These are phyloP conservation scores for Trichosporon faecale DNA, from an alignment of 1,284 basidiomycete genomes.

Conservation along the genomic window DNA sequence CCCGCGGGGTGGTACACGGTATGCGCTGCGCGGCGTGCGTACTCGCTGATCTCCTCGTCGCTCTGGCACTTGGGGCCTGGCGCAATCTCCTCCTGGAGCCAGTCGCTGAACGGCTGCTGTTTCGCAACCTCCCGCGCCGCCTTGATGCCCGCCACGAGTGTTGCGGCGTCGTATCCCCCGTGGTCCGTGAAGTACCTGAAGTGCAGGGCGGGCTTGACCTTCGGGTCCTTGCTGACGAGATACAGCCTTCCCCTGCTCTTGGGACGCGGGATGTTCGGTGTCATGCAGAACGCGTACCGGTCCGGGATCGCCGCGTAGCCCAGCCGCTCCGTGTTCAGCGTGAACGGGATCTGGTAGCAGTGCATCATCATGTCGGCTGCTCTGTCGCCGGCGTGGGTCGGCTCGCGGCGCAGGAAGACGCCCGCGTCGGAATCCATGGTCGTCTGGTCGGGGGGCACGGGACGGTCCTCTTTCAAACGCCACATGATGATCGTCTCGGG, in stretches of 20 bases:
- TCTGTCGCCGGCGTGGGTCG: conserved; percentile 12
- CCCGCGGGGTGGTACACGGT: conserved; percentile 29
- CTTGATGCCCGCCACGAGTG: conserved; percentile 23
- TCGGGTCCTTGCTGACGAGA: conserved; percentile 18
- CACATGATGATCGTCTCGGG: conserved; percentile 30
- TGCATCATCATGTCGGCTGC: conserved; percentile 29
- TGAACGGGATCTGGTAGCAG: conserved; percentile 30
- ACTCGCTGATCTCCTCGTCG: conserved; percentile 26
- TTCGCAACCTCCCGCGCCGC: conserved; percentile 24
- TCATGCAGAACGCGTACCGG: conserved; percentile 29
- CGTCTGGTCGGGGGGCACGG: conserved; percentile 23
- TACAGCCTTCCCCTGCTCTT: conserved; percentile 20
- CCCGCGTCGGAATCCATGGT: conserved; percentile 28
- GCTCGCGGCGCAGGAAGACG: conserved; percentile 25
- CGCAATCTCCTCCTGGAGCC: conserved; percentile 24
- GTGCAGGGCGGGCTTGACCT: conserved; percentile 26
- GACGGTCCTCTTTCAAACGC: conserved; percentile 20
- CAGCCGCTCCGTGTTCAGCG: conserved; percentile 26
- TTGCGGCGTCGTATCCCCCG: conserved; percentile 24
- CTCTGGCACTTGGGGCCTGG: conserved; percentile 17
- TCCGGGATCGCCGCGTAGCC: conserved; percentile 22
- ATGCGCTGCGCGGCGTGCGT: conserved; percentile 25
- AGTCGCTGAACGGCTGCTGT: conserved; percentile 25
- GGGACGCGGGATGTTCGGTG: conserved; percentile 27
- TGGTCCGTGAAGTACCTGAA: conserved; percentile 29